phyloP scores from a whole-genome alignment of 1,139 yeast genomes.

The Diutina neorugosa region DNA sequence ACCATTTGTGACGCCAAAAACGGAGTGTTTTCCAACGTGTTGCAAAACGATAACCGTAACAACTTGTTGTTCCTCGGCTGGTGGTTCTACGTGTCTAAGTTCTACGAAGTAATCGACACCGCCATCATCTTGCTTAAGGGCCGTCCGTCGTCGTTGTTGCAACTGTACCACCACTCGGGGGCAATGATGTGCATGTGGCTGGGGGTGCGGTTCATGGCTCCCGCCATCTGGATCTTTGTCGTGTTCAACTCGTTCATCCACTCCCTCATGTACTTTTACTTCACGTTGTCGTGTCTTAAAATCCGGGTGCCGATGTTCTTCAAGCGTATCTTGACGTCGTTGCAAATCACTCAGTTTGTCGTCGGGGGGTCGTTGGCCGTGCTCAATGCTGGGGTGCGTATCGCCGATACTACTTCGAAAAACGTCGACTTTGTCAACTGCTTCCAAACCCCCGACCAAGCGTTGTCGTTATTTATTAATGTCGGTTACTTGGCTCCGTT shows the following conservation, averaged over 20 bases:
- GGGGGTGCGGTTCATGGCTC: slow-evolving; percentile 58
- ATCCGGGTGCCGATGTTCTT: slow-evolving; percentile 46
- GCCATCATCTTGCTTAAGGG: slow-evolving; percentile 59
- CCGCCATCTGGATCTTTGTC: slow-evolving; percentile 75
- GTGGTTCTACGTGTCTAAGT: slow-evolving; percentile 61
- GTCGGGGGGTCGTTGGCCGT: slow-evolving; percentile 61
- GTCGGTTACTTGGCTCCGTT: slow-evolving; percentile 59
- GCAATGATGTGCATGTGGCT: slow-evolving; percentile 83
- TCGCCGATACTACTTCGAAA: slow-evolving; percentile 32
- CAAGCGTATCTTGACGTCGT: slow-evolving; percentile 50
- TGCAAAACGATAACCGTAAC: slow-evolving; percentile 14
- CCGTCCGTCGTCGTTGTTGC: slow-evolving; percentile 53
- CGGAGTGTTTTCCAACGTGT: slow-evolving; percentile 36
- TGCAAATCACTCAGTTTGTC: slow-evolving; percentile 63
- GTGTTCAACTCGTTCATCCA: slow-evolving; percentile 72
- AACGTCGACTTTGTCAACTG: slow-evolving; percentile 35
- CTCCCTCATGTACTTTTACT: slow-evolving; percentile 66
- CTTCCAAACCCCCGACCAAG: slow-evolving; percentile 48
- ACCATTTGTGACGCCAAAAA: slow-evolving; percentile 49
- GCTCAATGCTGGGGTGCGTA: slow-evolving; percentile 49
- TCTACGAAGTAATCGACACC: slow-evolving; percentile 64
- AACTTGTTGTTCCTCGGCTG: slow-evolving; percentile 53
- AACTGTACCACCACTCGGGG: slow-evolving; percentile 72
- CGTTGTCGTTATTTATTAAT: slow-evolving; percentile 50
- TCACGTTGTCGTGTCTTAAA: slow-evolving; percentile 50